A percentile compares a stretch with the other conserved stretches of the same genome.
These are phyloP conservation scores for Oryza meridionalis DNA, from an alignment of 176 grass and related monocot genomes.

Conservation along the genomic window DNA sequence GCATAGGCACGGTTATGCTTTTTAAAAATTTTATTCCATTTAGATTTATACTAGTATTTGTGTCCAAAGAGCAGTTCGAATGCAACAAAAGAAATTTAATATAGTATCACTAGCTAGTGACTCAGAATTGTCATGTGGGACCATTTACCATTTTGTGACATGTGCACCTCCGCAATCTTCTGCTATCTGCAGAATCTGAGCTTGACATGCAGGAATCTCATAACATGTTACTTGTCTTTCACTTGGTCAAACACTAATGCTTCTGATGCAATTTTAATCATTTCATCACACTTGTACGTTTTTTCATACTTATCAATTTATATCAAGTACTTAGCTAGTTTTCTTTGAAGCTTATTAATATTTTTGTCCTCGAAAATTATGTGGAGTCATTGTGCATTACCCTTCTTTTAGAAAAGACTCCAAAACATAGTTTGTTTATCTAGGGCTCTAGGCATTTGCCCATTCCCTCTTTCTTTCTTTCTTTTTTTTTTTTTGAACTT, in stretches of 20 bases:
- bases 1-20: background rate
- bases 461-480: background rate
- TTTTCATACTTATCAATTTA: background rate
- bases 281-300: background rate
- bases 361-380: background rate
- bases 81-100: background rate
- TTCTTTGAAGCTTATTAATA: background rate
- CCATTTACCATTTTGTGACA: constrained; percentile 10
- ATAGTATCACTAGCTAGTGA: constrained; percentile 11
- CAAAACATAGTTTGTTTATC: constrained; percentile 10
- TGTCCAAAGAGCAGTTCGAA: background rate
- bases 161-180: constrained; percentile 23
- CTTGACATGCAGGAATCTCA: constrained; percentile 23
- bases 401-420: background rate
- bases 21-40: background rate
- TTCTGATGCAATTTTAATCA: background rate
- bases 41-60: constrained; percentile 22
- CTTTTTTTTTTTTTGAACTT: background rate
- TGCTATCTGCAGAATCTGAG: constrained; percentile 30
- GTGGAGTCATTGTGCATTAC: background rate
- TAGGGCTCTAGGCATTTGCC: background rate
- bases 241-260: background rate
- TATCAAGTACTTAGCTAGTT: background rate
- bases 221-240: constrained; percentile 31
- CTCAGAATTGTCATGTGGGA: constrained; percentile 36